A percentile compares a stretch with the other conserved stretches of the same genome.
phyloP scores from a whole-genome alignment of 352 stramenopile genomes.

The Peronospora destructor region DNA sequence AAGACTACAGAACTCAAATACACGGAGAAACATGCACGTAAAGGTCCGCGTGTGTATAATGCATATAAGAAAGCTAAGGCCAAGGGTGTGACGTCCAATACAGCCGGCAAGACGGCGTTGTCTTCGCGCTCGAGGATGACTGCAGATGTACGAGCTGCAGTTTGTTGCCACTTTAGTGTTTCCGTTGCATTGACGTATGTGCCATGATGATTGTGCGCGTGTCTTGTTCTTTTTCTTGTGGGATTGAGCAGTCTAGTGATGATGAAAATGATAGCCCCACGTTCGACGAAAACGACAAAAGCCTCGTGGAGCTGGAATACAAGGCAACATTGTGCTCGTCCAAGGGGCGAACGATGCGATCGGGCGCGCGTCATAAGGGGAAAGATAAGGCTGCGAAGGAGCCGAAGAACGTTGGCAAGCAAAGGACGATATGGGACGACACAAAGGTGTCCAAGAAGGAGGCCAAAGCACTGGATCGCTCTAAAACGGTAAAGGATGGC shows the following conservation, averaged over 20 bases:
- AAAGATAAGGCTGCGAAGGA: conserved; percentile 48
- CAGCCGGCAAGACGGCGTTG: conserved; percentile 36
- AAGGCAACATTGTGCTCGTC: conserved; percentile 36
- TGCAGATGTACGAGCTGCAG: conserved; percentile 24
- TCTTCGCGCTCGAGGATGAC: conserved; percentile 34
- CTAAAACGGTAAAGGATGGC: conserved; percentile 39
- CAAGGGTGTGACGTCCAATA: conserved; percentile 47
- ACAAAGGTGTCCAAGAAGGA: conserved; percentile 84
- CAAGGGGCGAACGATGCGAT: conserved; percentile 55
- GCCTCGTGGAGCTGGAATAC: conserved; percentile 51
- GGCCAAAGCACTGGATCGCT: conserved; percentile 63
- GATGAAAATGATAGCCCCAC: conserved; percentile 48
- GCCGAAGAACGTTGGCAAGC: conserved; percentile 64
- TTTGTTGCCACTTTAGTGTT: conserved; percentile 2
- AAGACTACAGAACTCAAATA: conserved; percentile 67
- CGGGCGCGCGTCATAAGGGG: conserved; percentile 48
- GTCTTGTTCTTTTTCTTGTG: not conserved
- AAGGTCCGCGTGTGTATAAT: conserved; percentile 56
- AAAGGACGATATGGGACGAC: conserved; percentile 83
- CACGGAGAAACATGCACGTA: conserved; percentile 50
- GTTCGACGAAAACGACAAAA: conserved; percentile 44
- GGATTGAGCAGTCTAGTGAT: conserved; percentile 44
- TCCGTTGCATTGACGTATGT: conserved; percentile 6
- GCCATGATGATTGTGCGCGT: conserved; percentile 1
- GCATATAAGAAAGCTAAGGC: conserved; percentile 57